Percentiles rank a stretch among this genome's conserved stretches.
phyloP scores from a whole-genome alignment of 495 filamentous ascomycete genomes.

The Aspergillus coremiiformis region DNA sequence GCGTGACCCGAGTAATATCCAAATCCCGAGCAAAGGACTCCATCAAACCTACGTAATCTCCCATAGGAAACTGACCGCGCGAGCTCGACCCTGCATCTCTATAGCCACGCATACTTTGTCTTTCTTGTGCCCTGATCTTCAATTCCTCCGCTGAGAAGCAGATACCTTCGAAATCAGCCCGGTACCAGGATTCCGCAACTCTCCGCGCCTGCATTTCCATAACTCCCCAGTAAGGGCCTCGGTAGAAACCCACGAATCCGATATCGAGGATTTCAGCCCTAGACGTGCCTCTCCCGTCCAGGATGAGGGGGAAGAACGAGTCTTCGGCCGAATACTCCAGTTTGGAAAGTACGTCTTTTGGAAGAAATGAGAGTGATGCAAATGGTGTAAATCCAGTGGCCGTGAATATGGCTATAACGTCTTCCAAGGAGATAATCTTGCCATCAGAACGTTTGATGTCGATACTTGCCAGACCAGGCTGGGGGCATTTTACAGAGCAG shows the following conservation, averaged over 20 bases:
- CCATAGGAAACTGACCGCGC: slow-evolving; percentile 68
- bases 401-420: slow-evolving; percentile 60
- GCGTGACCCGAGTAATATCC: slow-evolving; percentile 18
- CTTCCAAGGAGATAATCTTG: slow-evolving; percentile 26
- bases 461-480: slow-evolving; percentile 20
- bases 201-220: slow-evolving; percentile 82
- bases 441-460: slow-evolving; percentile 29
- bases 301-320: slow-evolving; percentile 56
- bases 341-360: slow-evolving; percentile 43
- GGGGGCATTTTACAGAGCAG: slow-evolving; percentile 16
- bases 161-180: background rate
- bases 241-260: slow-evolving; percentile 80
- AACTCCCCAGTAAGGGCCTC: slow-evolving; percentile 78
- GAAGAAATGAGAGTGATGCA: slow-evolving; percentile 53
- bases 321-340: slow-evolving; percentile 50
- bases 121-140: slow-evolving; percentile 16
- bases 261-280: slow-evolving; percentile 54
- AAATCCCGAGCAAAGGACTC: slow-evolving; percentile 57
- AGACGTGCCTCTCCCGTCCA: slow-evolving; percentile 59
- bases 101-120: slow-evolving; percentile 18
- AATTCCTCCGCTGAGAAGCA: slow-evolving; percentile 5
- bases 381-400: slow-evolving; percentile 70
- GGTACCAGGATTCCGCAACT: slow-evolving; percentile 41
- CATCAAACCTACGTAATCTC: slow-evolving; percentile 73
- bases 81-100: slow-evolving; percentile 24